Conservation (phyloP, 805 yeast genomes). For the Ogataea corticis region DNA sequence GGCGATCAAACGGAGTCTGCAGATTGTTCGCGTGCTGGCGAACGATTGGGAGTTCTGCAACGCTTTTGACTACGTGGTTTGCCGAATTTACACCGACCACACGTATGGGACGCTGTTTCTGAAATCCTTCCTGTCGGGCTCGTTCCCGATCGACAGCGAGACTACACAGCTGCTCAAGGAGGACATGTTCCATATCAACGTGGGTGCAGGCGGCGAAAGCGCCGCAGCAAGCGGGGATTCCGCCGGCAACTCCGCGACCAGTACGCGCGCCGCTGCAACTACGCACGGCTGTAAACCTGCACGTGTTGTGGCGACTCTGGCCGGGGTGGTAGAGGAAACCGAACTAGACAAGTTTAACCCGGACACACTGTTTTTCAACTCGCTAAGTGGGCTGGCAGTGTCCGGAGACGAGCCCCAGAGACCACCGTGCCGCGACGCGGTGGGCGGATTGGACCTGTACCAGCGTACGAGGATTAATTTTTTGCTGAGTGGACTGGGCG, state of each 20-base stretch:
- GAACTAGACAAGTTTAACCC: slow-evolving; percentile 14
- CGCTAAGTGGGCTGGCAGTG: not conserved
- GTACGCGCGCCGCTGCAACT: no score
- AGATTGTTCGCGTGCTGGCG: slow-evolving; percentile 1
- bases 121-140: slow-evolving; percentile 2
- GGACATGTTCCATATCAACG: not conserved
- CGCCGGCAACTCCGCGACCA: not conserved
- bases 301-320: not conserved
- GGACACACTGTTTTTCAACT: slow-evolving; percentile 8
- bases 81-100: slow-evolving; percentile 2
- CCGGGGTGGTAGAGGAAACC: slow-evolving; percentile 1
- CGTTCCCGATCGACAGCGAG: slow-evolving; percentile 4
- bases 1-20: slow-evolving; percentile 20
- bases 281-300: slow-evolving; percentile 3
- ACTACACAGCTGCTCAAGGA: slow-evolving; percentile 1
- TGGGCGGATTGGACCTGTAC: not conserved
- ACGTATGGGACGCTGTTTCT: not conserved
- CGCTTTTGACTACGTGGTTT: slow-evolving; percentile 2
- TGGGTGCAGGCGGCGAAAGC: not conserved
- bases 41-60: slow-evolving; percentile 6
- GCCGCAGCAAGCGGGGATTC: not conserved
- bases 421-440: not conserved
- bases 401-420: not conserved
- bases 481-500: slow-evolving; percentile 4
- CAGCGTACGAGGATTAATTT: slow-evolving; percentile 5